Conservation (phyloP, 345 rosid species). For the Crucihimalaya himalaica region DNA sequence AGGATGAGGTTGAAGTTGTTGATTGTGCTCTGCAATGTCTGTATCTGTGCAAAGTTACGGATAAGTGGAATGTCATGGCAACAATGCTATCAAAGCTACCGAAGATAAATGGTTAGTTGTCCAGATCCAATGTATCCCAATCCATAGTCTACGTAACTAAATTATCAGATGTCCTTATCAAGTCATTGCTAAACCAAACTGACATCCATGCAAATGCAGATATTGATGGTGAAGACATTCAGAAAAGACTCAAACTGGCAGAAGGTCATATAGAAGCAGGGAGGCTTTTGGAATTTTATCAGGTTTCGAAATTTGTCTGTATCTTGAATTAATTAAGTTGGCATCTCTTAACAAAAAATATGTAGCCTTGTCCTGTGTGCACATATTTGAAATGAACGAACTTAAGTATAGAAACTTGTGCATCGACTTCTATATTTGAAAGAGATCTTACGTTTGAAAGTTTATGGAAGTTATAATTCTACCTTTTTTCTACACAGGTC, state of each 20-base stretch:
- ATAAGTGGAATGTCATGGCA: slow-evolving; percentile 87
- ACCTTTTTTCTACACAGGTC: slow-evolving; percentile 54
- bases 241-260: slow-evolving; percentile 66
- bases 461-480: slow-evolving; percentile 20
- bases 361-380: slow-evolving; percentile 8
- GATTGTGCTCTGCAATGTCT: slow-evolving; percentile 85
- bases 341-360: slow-evolving; percentile 13
- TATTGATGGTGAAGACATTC: slow-evolving; percentile 47
- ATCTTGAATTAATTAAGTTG: slow-evolving; percentile 23
- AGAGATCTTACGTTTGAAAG: neutral
- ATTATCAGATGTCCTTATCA: neutral
- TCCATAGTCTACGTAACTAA: neutral
- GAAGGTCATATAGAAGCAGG: slow-evolving; percentile 94
- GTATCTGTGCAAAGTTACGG: slow-evolving; percentile 68
- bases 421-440: too few relatives aligned
- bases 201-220: slow-evolving; percentile 50
- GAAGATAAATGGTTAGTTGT: slow-evolving; percentile 60
- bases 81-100: slow-evolving; percentile 83
- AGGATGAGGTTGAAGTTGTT: slow-evolving; percentile 68
- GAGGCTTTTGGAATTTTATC: slow-evolving; percentile 81
- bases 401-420: slow-evolving; percentile 8
- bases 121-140: slow-evolving; percentile 5
- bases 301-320: slow-evolving; percentile 49
- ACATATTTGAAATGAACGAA: slow-evolving; percentile 19
- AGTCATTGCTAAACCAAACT: slow-evolving; percentile 28